Conservation (phyloP, 1,284 basidiomycete species). For the Apiotrichum porosum region DNA sequence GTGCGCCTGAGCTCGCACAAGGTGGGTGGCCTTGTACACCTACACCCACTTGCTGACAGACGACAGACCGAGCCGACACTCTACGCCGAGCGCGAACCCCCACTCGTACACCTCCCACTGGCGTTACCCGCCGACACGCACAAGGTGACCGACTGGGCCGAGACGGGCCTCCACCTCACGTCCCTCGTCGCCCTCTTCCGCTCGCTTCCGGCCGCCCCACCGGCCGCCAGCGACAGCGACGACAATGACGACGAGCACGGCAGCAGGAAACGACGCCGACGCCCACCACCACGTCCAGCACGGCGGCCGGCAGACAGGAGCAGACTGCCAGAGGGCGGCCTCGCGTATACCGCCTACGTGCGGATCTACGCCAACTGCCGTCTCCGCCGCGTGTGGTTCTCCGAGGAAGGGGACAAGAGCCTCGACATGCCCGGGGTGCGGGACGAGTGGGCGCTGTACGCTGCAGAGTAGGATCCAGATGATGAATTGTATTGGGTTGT, state of each 20-base stretch:
- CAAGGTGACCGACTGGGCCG: constrained; percentile 68
- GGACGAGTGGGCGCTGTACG: constrained; percentile 8
- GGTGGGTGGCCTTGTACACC: constrained; percentile 51
- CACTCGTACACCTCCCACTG: constrained; percentile 68
- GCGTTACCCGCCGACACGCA: constrained; percentile 58
- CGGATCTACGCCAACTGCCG: constrained; percentile 77
- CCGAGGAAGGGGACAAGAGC: not conserved
- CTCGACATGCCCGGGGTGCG: constrained; percentile 3
- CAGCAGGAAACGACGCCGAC: not conserved
- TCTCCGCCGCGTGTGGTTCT: constrained; percentile 71
- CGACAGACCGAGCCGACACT: constrained; percentile 60
- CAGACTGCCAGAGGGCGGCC: constrained; percentile 59
- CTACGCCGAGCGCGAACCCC: constrained; percentile 49
- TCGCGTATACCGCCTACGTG: constrained; percentile 64
- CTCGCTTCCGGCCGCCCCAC: not conserved
- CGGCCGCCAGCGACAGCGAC: not conserved
- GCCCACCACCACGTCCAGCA: constrained; percentile 10
- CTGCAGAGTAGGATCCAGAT: not conserved
- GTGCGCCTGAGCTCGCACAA: constrained; percentile 75
- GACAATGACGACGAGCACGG: not conserved
- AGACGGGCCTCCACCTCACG: constrained; percentile 60
- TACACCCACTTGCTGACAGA: constrained; percentile 3
- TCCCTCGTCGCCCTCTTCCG: constrained; percentile 60
- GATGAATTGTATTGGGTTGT: too few relatives aligned
- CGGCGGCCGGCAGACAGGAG: too few relatives aligned